Percentiles rank a stretch among this genome's conserved stretches.
Evolutionary conservation across 176 grass and related monocot species (phyloP).

Genomic region (Calamus simplicifolius): DNA sequence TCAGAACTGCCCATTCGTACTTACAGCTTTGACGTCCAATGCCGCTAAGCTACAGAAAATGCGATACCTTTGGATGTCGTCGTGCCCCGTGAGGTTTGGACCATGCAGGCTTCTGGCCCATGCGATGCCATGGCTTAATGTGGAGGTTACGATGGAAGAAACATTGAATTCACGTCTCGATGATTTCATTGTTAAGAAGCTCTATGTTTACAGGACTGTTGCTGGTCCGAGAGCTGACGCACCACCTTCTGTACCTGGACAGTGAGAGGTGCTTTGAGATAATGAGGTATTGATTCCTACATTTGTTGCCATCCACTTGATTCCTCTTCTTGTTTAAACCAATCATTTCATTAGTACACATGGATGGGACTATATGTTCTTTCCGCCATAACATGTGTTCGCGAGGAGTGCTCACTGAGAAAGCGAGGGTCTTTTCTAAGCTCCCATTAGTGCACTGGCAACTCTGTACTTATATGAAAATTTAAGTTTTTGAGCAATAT

Average conservation of each 20-base stretch:
- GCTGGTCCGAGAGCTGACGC: slow-evolving; percentile 38
- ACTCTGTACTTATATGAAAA: too few species aligned
- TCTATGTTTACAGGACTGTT: slow-evolving; percentile 64
- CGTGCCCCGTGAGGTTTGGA: slow-evolving; percentile 53
- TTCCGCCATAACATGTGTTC: too few species aligned
- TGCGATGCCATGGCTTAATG: slow-evolving; percentile 54
- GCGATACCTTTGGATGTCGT: slow-evolving; percentile 94
- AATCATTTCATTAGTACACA: too few species aligned
- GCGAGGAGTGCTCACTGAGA: too few species aligned
- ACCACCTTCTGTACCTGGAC: slow-evolving; percentile 49
- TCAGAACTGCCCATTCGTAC: slow-evolving; percentile 66
- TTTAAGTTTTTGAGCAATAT: too few species aligned
- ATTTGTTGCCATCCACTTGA: not conserved
- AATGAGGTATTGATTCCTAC: slow-evolving; percentile 28
- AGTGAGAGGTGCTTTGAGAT: slow-evolving; percentile 15
- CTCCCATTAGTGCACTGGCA: too few species aligned
- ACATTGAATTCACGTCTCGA: slow-evolving; percentile 33
- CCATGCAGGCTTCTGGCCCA: slow-evolving; percentile 48
- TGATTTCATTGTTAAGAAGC: slow-evolving; percentile 46
- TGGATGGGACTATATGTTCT: too few species aligned
- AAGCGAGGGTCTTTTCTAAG: too few species aligned
- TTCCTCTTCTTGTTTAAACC: too few species aligned
- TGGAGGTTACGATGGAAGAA: slow-evolving; percentile 48
- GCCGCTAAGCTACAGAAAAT: slow-evolving; percentile 72
- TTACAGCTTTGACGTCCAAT: slow-evolving; percentile 51